These are phyloP conservation scores for Gomphus sp. DNA, from an alignment of 1,284 basidiomycete species.

Conservation along the genomic window DNA sequence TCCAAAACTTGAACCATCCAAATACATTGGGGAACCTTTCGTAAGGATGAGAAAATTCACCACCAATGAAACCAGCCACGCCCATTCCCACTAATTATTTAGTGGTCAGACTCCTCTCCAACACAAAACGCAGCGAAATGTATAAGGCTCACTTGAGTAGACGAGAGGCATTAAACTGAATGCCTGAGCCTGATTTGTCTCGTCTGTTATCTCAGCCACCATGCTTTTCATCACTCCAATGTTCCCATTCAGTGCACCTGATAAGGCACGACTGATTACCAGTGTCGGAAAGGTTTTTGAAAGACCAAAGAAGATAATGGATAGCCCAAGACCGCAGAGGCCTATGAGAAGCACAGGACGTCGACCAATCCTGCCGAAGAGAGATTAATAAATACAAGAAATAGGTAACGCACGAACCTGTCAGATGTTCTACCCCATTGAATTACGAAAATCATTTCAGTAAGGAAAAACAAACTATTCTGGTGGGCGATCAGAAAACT, in stretches of 20 bases:
- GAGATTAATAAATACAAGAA: background rate
- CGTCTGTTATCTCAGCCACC: conserved; percentile 64
- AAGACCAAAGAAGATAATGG: conserved; percentile 35
- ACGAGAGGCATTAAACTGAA: conserved; percentile 56
- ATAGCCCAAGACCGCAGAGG: conserved; percentile 30
- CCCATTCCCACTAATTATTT: conserved; percentile 18
- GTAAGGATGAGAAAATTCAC: conserved; percentile 31
- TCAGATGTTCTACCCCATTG: background rate
- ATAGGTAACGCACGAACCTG: background rate
- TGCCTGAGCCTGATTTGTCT: conserved; percentile 57
- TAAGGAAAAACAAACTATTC: background rate
- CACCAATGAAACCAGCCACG: conserved; percentile 26
- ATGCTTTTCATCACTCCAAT: conserved; percentile 63
- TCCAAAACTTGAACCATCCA: conserved; percentile 20
- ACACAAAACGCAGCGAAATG: conserved; percentile 11
- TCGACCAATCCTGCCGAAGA: background rate
- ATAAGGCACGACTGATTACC: conserved; percentile 29
- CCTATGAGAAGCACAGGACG: background rate
- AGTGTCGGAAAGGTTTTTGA: conserved; percentile 30
- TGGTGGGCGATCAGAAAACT: too few species aligned
- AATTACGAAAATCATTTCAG: background rate
- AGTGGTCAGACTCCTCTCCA: background rate
- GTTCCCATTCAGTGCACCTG: conserved; percentile 44
- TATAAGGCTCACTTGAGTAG: conserved; percentile 33
- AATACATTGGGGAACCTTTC: conserved; percentile 28